Conservation (phyloP, 768 basidiomycete species). For the Phaffia tasmanica region DNA sequence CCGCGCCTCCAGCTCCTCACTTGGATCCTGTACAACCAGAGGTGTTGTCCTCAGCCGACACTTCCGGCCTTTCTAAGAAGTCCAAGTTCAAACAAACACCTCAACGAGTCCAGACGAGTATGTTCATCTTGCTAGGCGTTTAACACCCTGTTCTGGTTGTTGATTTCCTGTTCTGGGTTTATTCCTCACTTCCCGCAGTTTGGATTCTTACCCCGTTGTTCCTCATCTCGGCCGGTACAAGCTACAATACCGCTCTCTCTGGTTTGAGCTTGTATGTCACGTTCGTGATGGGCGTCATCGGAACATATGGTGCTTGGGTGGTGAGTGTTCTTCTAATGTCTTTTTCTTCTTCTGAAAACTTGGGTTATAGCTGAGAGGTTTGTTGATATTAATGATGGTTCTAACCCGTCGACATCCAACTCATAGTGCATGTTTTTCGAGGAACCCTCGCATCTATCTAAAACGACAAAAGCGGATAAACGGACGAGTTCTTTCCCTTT, state of each 20-base stretch:
- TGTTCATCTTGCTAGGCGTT: no score
- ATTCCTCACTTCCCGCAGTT: background rate
- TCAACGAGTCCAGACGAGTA: no score
- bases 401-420: background rate
- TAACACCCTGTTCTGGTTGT: no score
- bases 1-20: no score
- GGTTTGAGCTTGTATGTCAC: constrained; percentile 14
- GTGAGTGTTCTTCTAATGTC: background rate
- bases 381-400: background rate
- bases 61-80: background rate
- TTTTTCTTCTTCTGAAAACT: background rate
- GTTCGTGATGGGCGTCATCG: constrained; percentile 3
- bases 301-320: constrained; percentile 14
- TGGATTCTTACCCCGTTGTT: constrained; percentile 10
- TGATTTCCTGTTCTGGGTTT: background rate
- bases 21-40: no score
- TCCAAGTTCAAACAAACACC: background rate
- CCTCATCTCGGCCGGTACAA: constrained; percentile 10
- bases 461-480: constrained; percentile 23
- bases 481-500: constrained; percentile 22
- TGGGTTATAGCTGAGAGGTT: background rate
- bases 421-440: constrained; percentile 21
- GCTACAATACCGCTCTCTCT: constrained; percentile 8
- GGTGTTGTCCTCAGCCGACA: no score
- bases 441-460: constrained; percentile 7